Percentiles rank a stretch among this genome's conserved stretches.
phyloP scores from a whole-genome alignment of 2,329 filamentous ascomycete genomes.

The Clonostachys rosea region DNA sequence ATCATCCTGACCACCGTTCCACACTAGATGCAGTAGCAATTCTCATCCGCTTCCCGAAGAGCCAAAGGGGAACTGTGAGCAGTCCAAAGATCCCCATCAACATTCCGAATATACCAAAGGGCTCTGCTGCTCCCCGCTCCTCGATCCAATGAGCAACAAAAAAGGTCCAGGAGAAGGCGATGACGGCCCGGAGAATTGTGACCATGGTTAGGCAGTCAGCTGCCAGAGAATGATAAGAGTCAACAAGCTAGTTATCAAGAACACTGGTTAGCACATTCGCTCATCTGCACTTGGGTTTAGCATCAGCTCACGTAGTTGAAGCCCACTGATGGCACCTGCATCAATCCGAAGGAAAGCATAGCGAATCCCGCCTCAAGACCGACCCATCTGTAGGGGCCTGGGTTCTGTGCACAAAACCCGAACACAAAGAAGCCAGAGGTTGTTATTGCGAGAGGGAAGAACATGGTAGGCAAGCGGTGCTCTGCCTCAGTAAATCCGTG shows the following conservation, averaged over 20 bases:
- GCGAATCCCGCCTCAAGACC: conserved; percentile 24
- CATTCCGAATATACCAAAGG: conserved; percentile 48
- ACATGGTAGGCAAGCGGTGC: conserved; percentile 18
- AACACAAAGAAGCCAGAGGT: conserved; percentile 26
- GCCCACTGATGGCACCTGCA: conserved; percentile 30
- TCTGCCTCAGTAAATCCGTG: conserved; percentile 25
- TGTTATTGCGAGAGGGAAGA: conserved; percentile 18
- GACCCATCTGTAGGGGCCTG: conserved; percentile 20
- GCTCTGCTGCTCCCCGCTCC: conserved; percentile 32
- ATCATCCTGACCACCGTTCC: background rate
- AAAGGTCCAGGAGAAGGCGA: conserved; percentile 50
- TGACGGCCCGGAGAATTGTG: conserved; percentile 39
- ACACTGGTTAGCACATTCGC: too few species aligned
- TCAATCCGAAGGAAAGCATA: conserved; percentile 28
- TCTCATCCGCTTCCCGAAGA: conserved; percentile 27
- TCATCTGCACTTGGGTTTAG: background rate
- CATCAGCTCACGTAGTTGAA: conserved; percentile 28
- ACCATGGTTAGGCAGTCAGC: conserved; percentile 50
- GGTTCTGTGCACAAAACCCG: conserved; percentile 26
- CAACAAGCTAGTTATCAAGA: conserved; percentile 33
- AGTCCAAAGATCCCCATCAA: conserved; percentile 43
- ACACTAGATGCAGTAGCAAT: conserved; percentile 17
- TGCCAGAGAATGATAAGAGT: conserved; percentile 38
- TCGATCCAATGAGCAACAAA: conserved; percentile 44
- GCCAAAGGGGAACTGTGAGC: conserved; percentile 23